phyloP scores from a whole-genome alignment of 371 early-diverging fungal species.

The Phascolomyces articulosus region DNA sequence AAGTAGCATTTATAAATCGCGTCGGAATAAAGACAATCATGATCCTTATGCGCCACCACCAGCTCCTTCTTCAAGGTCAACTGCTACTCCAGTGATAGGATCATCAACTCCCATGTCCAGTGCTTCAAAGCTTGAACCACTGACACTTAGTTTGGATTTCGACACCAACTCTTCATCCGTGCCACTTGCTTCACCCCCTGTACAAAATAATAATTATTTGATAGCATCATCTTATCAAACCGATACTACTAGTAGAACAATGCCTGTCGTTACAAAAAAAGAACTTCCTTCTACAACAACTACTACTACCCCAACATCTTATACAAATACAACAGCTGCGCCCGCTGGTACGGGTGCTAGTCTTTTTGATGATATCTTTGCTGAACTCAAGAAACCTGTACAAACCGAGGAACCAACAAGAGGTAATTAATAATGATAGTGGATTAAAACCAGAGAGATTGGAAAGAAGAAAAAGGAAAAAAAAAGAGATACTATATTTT shows the following conservation, averaged over 20 bases:
- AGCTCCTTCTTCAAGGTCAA: slow-evolving; percentile 6
- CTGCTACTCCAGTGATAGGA: neutral
- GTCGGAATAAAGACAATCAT: slow-evolving; percentile 23
- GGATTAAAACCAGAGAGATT: no score
- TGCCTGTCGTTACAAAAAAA: neutral
- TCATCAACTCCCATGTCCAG: slow-evolving; percentile 14
- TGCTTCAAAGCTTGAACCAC: slow-evolving; percentile 23
- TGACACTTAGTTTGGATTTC: slow-evolving; percentile 26
- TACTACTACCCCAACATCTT: neutral
- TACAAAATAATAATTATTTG: no score
- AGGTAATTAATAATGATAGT: no score
- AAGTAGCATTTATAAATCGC: slow-evolving; percentile 32
- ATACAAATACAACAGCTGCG: neutral
- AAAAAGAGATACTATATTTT: no score
- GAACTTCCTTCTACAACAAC: neutral
- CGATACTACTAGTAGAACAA: no score
- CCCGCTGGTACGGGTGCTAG: slow-evolving; percentile 33
- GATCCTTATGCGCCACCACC: slow-evolving; percentile 7
- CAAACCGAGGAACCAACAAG: slow-evolving; percentile 15
- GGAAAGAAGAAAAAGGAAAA: neutral
- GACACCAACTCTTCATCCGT: slow-evolving; percentile 12
- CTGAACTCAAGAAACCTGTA: slow-evolving; percentile 28
- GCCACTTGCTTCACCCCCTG: slow-evolving; percentile 4
- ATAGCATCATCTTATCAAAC: neutral
- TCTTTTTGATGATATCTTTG: slow-evolving; percentile 45